Evolutionary conservation across 169 alveolate species (phyloP).

Genomic region (Eimeria maxima): DNA sequence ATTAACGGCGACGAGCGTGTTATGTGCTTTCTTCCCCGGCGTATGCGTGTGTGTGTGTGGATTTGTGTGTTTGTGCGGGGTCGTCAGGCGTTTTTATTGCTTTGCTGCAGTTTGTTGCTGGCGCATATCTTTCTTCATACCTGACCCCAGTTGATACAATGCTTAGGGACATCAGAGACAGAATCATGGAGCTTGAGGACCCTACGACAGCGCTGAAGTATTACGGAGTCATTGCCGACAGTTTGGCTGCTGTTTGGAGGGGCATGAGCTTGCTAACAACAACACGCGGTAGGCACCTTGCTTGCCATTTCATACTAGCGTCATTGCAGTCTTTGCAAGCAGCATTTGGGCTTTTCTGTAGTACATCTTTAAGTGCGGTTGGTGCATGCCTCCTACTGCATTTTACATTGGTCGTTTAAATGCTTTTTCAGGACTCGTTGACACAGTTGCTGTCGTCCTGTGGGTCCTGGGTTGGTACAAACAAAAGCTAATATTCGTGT

Average conservation of each 20-base stretch:
- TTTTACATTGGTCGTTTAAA: background rate
- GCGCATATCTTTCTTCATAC: background rate
- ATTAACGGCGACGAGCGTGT: too few species aligned
- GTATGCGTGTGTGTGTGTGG: too few species aligned
- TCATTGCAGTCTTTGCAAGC: background rate
- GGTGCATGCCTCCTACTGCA: background rate
- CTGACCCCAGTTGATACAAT: slow-evolving; percentile 9
- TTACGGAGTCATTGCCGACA: background rate
- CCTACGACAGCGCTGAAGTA: slow-evolving; percentile 52
- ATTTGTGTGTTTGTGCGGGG: background rate
- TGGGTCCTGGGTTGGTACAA: background rate
- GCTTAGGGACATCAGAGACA: background rate
- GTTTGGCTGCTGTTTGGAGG: slow-evolving; percentile 27
- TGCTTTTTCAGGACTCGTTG: background rate
- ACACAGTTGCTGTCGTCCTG: background rate
- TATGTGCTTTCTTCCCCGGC: too few species aligned
- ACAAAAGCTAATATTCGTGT: background rate
- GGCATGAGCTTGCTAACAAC: slow-evolving; percentile 22
- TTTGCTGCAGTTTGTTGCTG: slow-evolving; percentile 11
- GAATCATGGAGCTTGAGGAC: background rate
- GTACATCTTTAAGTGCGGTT: too few species aligned
- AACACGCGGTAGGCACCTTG: background rate
- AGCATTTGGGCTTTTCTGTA: too few species aligned
- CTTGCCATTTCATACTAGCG: too few species aligned
- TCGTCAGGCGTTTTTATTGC: background rate